Conservation (phyloP, 2,329 filamentous ascomycete genomes). For the Paecilomyces niveus region DNA sequence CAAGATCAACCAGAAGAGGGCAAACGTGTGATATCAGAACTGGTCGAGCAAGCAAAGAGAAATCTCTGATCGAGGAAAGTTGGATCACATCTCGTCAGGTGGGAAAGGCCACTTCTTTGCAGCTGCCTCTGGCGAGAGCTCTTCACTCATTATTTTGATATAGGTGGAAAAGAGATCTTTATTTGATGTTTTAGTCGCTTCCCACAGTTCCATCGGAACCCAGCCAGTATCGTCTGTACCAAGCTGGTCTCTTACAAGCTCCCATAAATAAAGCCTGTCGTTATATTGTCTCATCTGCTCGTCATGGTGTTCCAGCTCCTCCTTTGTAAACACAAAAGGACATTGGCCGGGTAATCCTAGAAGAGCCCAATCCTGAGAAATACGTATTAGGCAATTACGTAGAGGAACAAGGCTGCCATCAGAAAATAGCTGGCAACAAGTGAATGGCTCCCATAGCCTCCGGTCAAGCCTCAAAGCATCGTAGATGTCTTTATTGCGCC, state of each 20-base stretch:
- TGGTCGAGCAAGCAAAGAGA: slow-evolving; percentile 1
- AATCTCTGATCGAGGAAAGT: slow-evolving; percentile 4
- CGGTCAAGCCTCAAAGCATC: slow-evolving; percentile 13
- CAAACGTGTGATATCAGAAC: no score
- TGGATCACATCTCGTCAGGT: slow-evolving; percentile 6
- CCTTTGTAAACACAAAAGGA: slow-evolving; percentile 10
- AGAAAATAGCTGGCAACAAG: slow-evolving; percentile 10
- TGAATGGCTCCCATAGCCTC: slow-evolving; percentile 15
- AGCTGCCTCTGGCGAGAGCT: slow-evolving; percentile 10
- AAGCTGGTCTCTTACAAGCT: slow-evolving; percentile 15
- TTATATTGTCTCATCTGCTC: slow-evolving; percentile 13
- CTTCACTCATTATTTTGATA: slow-evolving; percentile 15
- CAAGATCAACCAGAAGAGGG: no score
- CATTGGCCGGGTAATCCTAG: slow-evolving; percentile 10
- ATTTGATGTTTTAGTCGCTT: slow-evolving; percentile 11
- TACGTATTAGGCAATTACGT: slow-evolving; percentile 9
- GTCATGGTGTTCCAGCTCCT: slow-evolving; percentile 8
- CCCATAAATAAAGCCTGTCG: slow-evolving; percentile 13
- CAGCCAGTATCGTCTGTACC: slow-evolving; percentile 15
- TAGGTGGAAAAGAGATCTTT: slow-evolving; percentile 13
- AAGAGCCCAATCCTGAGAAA: slow-evolving; percentile 11
- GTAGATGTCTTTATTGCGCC: slow-evolving; percentile 12
- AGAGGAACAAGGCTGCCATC: slow-evolving; percentile 11
- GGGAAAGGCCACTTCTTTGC: slow-evolving; percentile 17
- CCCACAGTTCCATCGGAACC: slow-evolving; percentile 13